phyloP scores from a whole-genome alignment of 2,329 filamentous ascomycete species.

The Neurospora sp. region DNA sequence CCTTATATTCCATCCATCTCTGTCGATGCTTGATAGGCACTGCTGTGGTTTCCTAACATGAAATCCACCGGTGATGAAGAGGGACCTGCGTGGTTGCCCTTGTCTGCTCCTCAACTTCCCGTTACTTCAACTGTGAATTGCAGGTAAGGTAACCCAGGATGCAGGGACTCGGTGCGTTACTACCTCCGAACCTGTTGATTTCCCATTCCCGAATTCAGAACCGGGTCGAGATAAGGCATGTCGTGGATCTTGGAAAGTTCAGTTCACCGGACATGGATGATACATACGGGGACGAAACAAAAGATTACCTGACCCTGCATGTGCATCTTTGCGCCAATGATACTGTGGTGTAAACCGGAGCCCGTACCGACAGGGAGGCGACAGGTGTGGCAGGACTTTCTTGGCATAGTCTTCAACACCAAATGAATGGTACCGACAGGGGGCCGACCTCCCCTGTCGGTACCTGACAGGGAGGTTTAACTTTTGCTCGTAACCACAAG shows the following conservation, averaged over 20 bases:
- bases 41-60: background rate
- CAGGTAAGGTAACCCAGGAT: background rate
- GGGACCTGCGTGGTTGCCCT: background rate
- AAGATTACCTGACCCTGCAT: background rate
- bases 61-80: background rate
- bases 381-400: no score
- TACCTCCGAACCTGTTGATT: background rate
- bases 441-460: no score
- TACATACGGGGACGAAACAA: background rate
- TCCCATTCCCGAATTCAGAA: background rate
- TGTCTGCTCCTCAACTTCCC: background rate
- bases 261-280: background rate
- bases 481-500: background rate
- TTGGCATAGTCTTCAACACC: no score
- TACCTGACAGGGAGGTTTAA: no score
- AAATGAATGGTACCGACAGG: no score
- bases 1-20: background rate
- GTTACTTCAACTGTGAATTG: background rate
- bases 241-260: background rate
- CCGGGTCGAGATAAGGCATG: background rate
- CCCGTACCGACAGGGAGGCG: no score
- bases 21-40: background rate
- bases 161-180: background rate
- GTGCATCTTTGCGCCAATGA: background rate
- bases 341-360: background rate